Base-by-base conservation (phyloP, 1,284 basidiomycete genomes). In the Puccinia triticina region DNA sequence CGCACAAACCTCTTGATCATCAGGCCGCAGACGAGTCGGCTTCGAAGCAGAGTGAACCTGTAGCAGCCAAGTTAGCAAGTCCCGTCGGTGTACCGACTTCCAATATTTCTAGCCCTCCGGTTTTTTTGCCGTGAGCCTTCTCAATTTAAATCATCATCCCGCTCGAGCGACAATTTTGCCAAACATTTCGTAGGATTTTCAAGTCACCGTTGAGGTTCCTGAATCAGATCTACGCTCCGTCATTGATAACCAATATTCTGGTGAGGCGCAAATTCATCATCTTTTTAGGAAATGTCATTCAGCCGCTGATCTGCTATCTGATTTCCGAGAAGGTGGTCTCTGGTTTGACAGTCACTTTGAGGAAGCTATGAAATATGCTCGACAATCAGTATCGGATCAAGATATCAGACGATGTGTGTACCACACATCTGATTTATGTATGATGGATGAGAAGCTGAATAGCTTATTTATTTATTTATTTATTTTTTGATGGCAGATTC, bases 41-140 rank as follows among this genome's bases (percentile, higher is more conserved):
- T 55, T 40, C 34, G 26, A 43, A 50, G 46, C 48, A 55, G 46
- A 21, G n/a, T 40, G 50, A 48, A 3, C 16, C 50, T 1, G 29
- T 59, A 12, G 61, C 48, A n/a, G 29, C 29, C 23, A 71, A 7
- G 32, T 48, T 23, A 12, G 29, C 50, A 0, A 64, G 29, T 11
- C n/a, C 77, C 7, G 64, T 46, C 18, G 23, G 29, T 1, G 4
- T 46, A 37, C 48, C 64, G 2, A 8, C 66, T 72, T 67, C 64
- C 26, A 34, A 37, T 14, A 23, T 48, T 18, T n/a, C 46, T 1
- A 55, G 21, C 50, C 21, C 40, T 21, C 37, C 48, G 23, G 21
- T 34, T 46, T 37, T 46, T 82, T 82, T 75, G 80, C 80, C 14
- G 80, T 82, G 12, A 67, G 59, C 32, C 48, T 48, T 40, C 18